Evolutionary conservation across 2,329 filamentous ascomycete genomes (phyloP).

Genomic region (Meredithiella fracta): DNA sequence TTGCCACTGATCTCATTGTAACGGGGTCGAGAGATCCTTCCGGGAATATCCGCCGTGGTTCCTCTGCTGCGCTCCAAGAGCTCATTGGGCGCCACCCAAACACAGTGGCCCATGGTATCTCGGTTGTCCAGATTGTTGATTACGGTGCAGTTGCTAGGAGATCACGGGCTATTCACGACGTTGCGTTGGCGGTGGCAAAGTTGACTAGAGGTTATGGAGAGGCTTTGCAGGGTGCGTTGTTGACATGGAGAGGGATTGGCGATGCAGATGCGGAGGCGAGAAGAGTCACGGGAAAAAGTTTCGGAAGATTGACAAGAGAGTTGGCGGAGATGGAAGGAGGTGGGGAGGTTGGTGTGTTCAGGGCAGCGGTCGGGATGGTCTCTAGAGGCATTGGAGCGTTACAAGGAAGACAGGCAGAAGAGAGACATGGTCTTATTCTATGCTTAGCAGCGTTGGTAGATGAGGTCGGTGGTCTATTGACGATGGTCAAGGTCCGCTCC

Average conservation of each 20-base stretch:
- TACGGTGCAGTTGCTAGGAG: conserved; percentile 87
- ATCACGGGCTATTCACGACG: conserved; percentile 62
- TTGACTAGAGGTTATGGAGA: conserved; percentile 53
- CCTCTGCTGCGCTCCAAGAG: conserved; percentile 87
- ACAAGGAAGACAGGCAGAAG: conserved; percentile 45
- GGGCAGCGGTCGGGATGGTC: conserved; percentile 27
- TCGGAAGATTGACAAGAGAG: conserved; percentile 41
- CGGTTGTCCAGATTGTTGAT: conserved; percentile 76
- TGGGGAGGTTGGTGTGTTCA: conserved; percentile 19
- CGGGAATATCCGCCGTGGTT: conserved; percentile 82
- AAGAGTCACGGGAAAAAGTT: conserved; percentile 51
- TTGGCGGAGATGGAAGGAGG: conserved; percentile 19
- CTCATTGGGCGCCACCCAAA: conserved; percentile 85
- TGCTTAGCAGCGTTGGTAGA: conserved; percentile 44
- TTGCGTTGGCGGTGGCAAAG: conserved; percentile 51
- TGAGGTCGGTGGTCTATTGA: conserved; percentile 23
- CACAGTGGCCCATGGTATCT: conserved; percentile 63
- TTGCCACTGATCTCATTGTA: conserved; percentile 67
- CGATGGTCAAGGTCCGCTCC: conserved; percentile 20
- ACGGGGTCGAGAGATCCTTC: conserved; percentile 75
- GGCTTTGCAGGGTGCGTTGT: conserved; percentile 51
- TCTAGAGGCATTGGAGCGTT: conserved; percentile 29
- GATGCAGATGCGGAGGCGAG: conserved; percentile 61
- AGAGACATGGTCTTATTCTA: conserved; percentile 50
- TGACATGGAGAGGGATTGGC: conserved; percentile 78